Evolutionary conservation across 371 early-diverging fungal genomes (phyloP).

Genomic region (Blastocladiella emersonii): DNA sequence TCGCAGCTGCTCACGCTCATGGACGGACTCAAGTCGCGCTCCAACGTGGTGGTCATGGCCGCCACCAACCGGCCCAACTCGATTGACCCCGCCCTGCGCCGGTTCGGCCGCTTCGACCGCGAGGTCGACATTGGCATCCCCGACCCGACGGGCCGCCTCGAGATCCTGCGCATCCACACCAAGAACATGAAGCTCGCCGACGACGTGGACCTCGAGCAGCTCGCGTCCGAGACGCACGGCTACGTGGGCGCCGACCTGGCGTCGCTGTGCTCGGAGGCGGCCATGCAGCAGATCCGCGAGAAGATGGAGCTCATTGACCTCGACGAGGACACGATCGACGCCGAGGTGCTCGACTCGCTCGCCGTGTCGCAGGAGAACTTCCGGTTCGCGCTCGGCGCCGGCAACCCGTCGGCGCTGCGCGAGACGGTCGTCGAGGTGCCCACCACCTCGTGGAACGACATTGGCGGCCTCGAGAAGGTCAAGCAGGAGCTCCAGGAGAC

Average conservation of each 20-base stretch:
- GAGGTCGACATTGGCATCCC: constrained; percentile 99
- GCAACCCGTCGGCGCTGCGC: constrained; percentile 98
- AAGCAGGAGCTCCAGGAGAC: constrained; percentile 99
- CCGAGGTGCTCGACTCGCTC: constrained; percentile 89
- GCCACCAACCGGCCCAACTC: constrained; percentile 98
- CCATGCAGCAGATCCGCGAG: constrained; percentile 99
- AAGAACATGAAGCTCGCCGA: constrained; percentile 98
- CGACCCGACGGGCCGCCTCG: constrained; percentile 96
- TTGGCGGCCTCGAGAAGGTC: constrained; percentile 98
- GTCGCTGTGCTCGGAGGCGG: constrained; percentile 98
- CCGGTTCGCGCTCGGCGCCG: constrained; percentile 86
- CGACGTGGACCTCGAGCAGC: constrained; percentile 95
- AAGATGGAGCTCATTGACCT: constrained; percentile 81
- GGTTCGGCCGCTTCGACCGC: constrained; percentile 99
- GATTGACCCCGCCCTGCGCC: constrained; percentile 98
- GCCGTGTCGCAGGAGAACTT: constrained; percentile 99
- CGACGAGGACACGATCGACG: constrained; percentile 98
- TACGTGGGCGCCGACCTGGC: constrained; percentile 99
- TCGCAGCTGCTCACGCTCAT: constrained; percentile 98
- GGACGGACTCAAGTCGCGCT: constrained; percentile 98
- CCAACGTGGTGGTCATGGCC: constrained; percentile 95
- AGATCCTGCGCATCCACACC: constrained; percentile 98
- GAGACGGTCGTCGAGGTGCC: constrained; percentile 99
- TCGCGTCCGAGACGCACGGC: constrained; percentile 98
- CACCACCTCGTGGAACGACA: constrained; percentile 94